Evolutionary conservation across 2,329 filamentous ascomycete species (phyloP).

Genomic region (Alternaria sp.): DNA sequence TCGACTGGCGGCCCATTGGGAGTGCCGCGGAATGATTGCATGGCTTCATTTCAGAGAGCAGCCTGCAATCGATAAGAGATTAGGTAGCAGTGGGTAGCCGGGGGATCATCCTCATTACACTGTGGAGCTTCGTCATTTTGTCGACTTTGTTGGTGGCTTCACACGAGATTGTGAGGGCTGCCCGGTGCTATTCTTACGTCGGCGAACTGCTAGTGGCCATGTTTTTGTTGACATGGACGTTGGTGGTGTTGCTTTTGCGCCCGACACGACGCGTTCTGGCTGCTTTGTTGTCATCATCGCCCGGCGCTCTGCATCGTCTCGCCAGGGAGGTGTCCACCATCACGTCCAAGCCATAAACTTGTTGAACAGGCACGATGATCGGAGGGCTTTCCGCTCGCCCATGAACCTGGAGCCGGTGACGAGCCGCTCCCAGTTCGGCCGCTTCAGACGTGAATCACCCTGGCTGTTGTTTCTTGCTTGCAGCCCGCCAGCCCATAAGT

Average conservation of each 20-base stretch:
- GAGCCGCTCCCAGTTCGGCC: neutral
- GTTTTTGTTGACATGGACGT: neutral
- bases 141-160: neutral
- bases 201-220: neutral
- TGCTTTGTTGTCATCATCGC: constrained; percentile 2
- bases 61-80: constrained; percentile 19
- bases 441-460: constrained; percentile 9
- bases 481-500: constrained; percentile 1
- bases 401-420: neutral
- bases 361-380: neutral
- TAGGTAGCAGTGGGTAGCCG: neutral
- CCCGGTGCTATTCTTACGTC: neutral
- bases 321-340: neutral
- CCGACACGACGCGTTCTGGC: constrained; percentile 4
- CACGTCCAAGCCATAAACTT: neutral
- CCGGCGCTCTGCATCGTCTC: constrained; percentile 2
- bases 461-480: neutral
- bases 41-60: constrained; percentile 3
- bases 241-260: constrained; percentile 1
- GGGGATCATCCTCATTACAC: constrained; percentile 1
- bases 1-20: neutral
- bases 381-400: neutral
- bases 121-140: neutral
- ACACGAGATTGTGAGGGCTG: neutral
- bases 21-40: constrained; percentile 25